Conservation (phyloP, 176 grass and related monocot genomes). For the Alloteropsis semialata region DNA sequence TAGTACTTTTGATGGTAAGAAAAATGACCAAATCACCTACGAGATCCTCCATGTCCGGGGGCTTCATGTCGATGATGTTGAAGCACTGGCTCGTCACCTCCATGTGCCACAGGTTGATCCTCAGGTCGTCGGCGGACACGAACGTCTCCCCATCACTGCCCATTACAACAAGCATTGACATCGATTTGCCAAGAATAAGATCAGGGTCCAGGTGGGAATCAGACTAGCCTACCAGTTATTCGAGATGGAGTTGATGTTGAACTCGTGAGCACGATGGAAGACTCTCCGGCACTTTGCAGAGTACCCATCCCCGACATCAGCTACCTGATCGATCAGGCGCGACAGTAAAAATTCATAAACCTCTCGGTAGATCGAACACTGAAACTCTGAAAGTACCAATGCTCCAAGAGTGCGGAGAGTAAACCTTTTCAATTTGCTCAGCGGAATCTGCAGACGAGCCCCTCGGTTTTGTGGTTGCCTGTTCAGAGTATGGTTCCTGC, state of each 20-base stretch:
- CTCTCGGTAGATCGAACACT: background rate
- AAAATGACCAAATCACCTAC: slow-evolving; percentile 54
- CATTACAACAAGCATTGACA: background rate
- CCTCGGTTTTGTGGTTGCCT: background rate
- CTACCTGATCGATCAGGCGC: background rate
- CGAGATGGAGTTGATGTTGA: slow-evolving; percentile 54
- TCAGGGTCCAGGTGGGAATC: background rate
- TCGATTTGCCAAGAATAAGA: background rate
- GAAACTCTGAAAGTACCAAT: background rate
- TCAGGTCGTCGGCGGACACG: slow-evolving; percentile 54
- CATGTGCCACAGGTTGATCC: slow-evolving; percentile 62
- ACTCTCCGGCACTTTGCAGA: slow-evolving; percentile 40
- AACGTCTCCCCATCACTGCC: slow-evolving; percentile 58
- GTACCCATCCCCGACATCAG: slow-evolving; percentile 19
- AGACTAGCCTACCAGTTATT: slow-evolving; percentile 39
- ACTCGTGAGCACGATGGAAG: slow-evolving; percentile 39
- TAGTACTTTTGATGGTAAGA: background rate
- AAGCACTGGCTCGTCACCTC: slow-evolving; percentile 54
- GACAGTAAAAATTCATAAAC: background rate
- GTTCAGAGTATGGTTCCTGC: background rate
- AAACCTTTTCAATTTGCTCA: background rate
- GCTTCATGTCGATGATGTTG: slow-evolving; percentile 50
- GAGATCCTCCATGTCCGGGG: slow-evolving; percentile 58
- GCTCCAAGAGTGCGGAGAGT: background rate
- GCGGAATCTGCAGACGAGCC: background rate